Evolutionary conservation across 73 alveolate genomes (phyloP), one percentile per base, ranked within the genome.

Genomic region (Tetrahymena malaccensis): DNA sequence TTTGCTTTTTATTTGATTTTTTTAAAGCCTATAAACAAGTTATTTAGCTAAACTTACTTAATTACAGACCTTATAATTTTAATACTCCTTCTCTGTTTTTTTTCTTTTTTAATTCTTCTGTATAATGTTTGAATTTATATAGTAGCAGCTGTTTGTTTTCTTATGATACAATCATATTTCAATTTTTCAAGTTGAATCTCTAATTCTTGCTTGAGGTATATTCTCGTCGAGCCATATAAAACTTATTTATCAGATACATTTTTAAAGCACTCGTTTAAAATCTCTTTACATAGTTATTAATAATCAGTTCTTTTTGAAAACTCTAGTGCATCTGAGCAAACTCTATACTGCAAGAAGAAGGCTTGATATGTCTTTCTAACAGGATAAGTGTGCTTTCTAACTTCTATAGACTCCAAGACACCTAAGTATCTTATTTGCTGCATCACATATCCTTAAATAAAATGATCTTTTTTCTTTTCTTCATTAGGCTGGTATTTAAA

Each of bases 381-480:
- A 1, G 99, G 99, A 96, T 94, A 99, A 70, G 98, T 99, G 85
- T 99, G 98, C 96, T 99, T 98, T 93, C 99, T 97, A 5, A 98
- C 98, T 93, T 98, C 98, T 37, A 99, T 97, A 40, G 99, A 96
- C 95, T 99, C 99, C 35, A 99, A 96, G 38, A 99, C 99, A 35
- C 99, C 99, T 98, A 99, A 97, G 96, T 99, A 99, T 85, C 99
- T 98, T 83, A 99, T 98, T 96, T 99, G 97, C 56, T 97, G 95
- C 55, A 99, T 96, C 50, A 99, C 95, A 97, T 97, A 97, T 8
- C 98, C 98, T 94, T 97, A 94, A 40, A 98, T 95, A 93, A 98
- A 96, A 17, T 43, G 15, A 57, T 95, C 94, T 11, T 97, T 96
- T 70, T 95, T 95, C 95, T 99, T 99, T 55, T 94, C 97, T 85